A percentile compares a stretch with the other conserved stretches of the same genome.
Evolutionary conservation across 176 grass and related monocot species (phyloP).

Genomic region (Phragmites australis): DNA sequence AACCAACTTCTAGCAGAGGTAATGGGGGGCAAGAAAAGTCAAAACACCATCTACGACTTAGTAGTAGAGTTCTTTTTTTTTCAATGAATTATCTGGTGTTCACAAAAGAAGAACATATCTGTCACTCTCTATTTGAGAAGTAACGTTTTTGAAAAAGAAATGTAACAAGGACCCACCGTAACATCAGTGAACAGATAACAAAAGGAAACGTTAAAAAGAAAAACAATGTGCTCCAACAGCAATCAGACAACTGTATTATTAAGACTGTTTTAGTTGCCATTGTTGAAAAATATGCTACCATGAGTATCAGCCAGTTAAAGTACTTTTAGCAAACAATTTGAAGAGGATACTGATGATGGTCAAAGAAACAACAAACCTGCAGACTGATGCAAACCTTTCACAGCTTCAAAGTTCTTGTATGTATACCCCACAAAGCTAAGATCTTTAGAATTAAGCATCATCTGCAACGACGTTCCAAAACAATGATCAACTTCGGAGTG

Average conservation of each 20-base stretch:
- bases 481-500: not conserved
- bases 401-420: constrained; percentile 69
- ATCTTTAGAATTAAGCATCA: constrained; percentile 59
- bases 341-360: not conserved
- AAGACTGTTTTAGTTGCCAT: not conserved
- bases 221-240: not conserved
- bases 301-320: not conserved
- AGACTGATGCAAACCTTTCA: constrained; percentile 47
- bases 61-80: not conserved
- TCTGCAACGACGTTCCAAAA: constrained; percentile 41
- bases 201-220: not conserved
- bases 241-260: not conserved
- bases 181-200: not conserved
- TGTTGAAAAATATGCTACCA: not conserved
- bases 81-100: not conserved
- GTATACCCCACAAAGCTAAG: constrained; percentile 69
- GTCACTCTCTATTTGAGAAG: not conserved
- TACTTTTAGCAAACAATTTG: not conserved
- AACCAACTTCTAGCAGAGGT: too few relatives aligned
- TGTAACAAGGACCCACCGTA: not conserved
- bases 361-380: constrained; percentile 26
- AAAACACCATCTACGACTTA: not conserved
- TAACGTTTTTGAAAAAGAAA: not conserved
- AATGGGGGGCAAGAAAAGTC: not conserved
- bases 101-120: not conserved